phyloP scores from a whole-genome alignment of 495 filamentous ascomycete species.

The Penicillium flavigenum region DNA sequence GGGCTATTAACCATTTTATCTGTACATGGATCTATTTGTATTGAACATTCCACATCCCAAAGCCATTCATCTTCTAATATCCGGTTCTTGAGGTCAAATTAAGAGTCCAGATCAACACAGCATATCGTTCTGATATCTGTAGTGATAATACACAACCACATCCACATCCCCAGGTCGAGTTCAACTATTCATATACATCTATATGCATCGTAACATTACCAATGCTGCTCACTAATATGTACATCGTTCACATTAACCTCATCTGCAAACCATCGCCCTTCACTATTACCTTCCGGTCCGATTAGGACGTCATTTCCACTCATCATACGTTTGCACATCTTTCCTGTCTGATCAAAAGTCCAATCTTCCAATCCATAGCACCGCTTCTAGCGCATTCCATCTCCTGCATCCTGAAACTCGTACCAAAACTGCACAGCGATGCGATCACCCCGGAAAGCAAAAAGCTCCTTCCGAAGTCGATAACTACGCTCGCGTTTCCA shows the following conservation, averaged over 20 bases:
- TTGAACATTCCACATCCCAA: slow-evolving; percentile 6
- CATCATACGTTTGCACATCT: slow-evolving; percentile 89
- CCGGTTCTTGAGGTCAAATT: neutral
- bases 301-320: slow-evolving; percentile 85
- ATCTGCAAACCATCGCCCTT: slow-evolving; percentile 61
- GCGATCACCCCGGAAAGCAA: slow-evolving; percentile 53
- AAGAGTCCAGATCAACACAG: neutral
- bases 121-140: neutral
- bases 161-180: neutral
- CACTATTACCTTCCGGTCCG: slow-evolving; percentile 42
- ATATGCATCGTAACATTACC: slow-evolving; percentile 45
- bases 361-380: slow-evolving; percentile 91
- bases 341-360: slow-evolving; percentile 76
- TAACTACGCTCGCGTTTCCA: slow-evolving; percentile 76
- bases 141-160: too few species aligned
- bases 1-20: neutral
- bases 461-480: slow-evolving; percentile 82
- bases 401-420: slow-evolving; percentile 70
- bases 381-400: slow-evolving; percentile 76
- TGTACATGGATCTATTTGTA: neutral
- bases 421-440: slow-evolving; percentile 96
- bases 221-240: slow-evolving; percentile 70
- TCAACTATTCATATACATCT: neutral
- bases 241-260: slow-evolving; percentile 72
- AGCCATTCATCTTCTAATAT: neutral